Evolutionary conservation across 2,329 filamentous ascomycete genomes (phyloP).

Genomic region (Calonectria montana): DNA sequence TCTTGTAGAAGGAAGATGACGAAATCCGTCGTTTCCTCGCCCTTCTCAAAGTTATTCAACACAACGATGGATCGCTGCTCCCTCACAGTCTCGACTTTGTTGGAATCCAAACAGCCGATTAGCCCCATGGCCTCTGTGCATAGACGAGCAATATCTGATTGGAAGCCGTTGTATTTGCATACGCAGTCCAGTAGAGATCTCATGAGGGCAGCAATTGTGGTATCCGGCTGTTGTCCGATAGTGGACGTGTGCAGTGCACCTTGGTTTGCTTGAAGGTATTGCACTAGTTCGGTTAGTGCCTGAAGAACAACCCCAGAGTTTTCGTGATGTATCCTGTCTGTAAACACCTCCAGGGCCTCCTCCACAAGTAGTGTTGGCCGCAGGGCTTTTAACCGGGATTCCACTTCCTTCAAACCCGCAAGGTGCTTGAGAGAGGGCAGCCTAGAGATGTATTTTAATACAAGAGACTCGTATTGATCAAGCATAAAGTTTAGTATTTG

Average conservation of each 20-base stretch:
- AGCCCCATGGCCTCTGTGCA: constrained; percentile 87
- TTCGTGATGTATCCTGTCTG: constrained; percentile 81
- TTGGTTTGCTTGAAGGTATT: constrained; percentile 79
- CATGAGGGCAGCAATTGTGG: constrained; percentile 76
- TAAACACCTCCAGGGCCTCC: constrained; percentile 77
- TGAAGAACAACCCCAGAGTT: constrained; percentile 87
- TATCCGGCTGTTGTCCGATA: constrained; percentile 85
- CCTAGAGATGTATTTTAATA: constrained; percentile 76
- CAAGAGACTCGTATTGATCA: constrained; percentile 67
- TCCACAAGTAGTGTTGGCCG: constrained; percentile 63
- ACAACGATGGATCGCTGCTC: constrained; percentile 88
- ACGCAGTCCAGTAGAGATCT: constrained; percentile 87
- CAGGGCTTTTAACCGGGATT: constrained; percentile 72
- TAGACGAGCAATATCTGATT: constrained; percentile 75
- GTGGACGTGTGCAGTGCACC: constrained; percentile 82
- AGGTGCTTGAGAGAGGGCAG: constrained; percentile 84
- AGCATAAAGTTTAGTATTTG: constrained; percentile 74
- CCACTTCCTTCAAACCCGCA: constrained; percentile 74
- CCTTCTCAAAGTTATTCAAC: constrained; percentile 84
- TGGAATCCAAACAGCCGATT: constrained; percentile 92
- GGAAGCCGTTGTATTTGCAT: constrained; percentile 79
- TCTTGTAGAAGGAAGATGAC: constrained; percentile 86
- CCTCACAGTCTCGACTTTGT: constrained; percentile 83
- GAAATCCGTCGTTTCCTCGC: constrained; percentile 86
- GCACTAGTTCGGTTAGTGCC: constrained; percentile 80